Conservation (phyloP, 75 land plant genomes). For the Sequoia sempervirens region DNA sequence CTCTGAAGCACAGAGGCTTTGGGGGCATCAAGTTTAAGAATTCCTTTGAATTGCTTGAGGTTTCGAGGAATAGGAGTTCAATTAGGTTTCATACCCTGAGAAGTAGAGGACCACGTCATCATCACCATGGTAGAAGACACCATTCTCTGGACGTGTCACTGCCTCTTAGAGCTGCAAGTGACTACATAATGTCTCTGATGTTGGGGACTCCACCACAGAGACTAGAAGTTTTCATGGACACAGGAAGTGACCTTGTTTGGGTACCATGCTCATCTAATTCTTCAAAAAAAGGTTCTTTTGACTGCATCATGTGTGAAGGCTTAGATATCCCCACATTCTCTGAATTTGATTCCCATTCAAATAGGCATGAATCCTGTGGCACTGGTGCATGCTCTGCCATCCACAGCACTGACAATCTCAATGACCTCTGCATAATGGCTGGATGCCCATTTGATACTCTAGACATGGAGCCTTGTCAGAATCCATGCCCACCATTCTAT, state of each 20-base stretch:
- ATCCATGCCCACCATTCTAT: constrained; percentile 49
- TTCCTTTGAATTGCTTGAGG: background rate
- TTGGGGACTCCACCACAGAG: constrained; percentile 42
- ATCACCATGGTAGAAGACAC: background rate
- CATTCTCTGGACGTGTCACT: constrained; percentile 3
- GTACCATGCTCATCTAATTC: constrained; percentile 55
- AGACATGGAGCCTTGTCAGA: constrained; percentile 35
- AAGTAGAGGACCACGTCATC: background rate
- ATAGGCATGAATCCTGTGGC: constrained; percentile 20
- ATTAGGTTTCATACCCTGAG: constrained; percentile 5
- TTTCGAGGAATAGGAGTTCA: constrained; percentile 1
- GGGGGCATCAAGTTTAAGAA: background rate
- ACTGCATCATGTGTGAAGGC: constrained; percentile 67
- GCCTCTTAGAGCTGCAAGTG: constrained; percentile 12
- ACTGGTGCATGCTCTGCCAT: constrained; percentile 41
- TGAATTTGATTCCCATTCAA: background rate
- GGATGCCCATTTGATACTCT: constrained; percentile 42
- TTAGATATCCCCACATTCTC: constrained; percentile 6
- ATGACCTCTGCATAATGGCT: constrained; percentile 62
- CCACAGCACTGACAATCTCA: constrained; percentile 39
- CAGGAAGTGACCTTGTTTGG: constrained; percentile 98
- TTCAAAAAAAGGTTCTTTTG: constrained; percentile 16
- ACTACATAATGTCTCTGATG: constrained; percentile 51
- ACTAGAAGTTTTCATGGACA: constrained; percentile 75
- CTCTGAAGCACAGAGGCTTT: constrained; percentile 15